These are phyloP conservation scores for Daldinia sp. DNA, from an alignment of 2,329 filamentous ascomycete species.

Conservation along the genomic window DNA sequence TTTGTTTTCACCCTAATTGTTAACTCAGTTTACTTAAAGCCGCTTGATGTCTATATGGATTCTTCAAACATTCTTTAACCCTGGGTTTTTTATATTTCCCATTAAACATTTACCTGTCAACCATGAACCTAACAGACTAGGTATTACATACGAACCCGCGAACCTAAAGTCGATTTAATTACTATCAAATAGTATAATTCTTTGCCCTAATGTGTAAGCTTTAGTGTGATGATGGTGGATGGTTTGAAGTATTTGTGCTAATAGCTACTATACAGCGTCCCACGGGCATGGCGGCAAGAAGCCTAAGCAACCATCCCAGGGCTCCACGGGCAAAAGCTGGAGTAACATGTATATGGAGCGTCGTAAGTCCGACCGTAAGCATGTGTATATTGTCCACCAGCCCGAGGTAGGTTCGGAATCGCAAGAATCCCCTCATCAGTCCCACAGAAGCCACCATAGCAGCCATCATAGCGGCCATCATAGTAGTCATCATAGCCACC, in stretches of 20 bases:
- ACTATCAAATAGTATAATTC: neutral
- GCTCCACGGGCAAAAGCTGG: neutral
- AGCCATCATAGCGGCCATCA: neutral
- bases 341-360: constrained; percentile 6
- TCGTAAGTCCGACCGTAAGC: neutral
- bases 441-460: neutral
- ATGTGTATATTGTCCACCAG: neutral
- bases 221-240: neutral
- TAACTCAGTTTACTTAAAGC: too few species aligned
- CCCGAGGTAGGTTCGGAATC: neutral
- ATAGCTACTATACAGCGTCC: neutral
- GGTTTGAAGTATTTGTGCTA: neutral
- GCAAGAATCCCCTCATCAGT: neutral
- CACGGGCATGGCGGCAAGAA: neutral
- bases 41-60: too few species aligned
- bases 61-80: too few species aligned
- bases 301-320: neutral
- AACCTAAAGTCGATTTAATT: neutral
- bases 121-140: too few species aligned
- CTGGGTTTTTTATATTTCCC: too few species aligned
- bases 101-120: too few species aligned
- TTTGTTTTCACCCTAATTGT: too few species aligned
- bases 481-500: too few species aligned
- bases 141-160: neutral
- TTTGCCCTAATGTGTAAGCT: neutral